These are phyloP conservation scores for Nematocida displodere DNA, from an alignment of 371 early-diverging fungal species.

Conservation along the genomic window DNA sequence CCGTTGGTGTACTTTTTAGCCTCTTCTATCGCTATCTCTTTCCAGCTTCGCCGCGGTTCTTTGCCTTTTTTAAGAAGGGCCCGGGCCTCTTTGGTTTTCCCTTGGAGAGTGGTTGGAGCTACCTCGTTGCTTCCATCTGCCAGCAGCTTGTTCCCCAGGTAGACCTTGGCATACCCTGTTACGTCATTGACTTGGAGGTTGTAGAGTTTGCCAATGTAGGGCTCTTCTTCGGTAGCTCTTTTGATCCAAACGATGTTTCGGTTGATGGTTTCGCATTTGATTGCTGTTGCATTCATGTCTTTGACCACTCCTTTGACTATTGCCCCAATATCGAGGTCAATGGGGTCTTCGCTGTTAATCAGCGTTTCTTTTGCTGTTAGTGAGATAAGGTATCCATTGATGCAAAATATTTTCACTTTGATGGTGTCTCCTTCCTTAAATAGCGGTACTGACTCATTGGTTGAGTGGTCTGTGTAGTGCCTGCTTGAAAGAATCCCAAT, in stretches of 20 bases:
- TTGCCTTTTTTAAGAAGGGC: not conserved
- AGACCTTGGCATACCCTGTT: not conserved
- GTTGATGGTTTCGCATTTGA: slow-evolving; percentile 3
- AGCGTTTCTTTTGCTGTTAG: slow-evolving; percentile 32
- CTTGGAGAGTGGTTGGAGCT: not conserved
- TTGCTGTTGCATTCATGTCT: not conserved
- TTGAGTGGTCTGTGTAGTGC: slow-evolving; percentile 37
- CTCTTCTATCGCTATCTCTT: not conserved
- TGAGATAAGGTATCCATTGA: slow-evolving; percentile 26
- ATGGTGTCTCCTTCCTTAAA: slow-evolving; percentile 15
- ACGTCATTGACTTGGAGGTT: not conserved
- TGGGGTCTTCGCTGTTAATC: not conserved
- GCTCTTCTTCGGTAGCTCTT: not conserved
- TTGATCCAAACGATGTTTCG: not conserved
- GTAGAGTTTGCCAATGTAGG: slow-evolving; percentile 8
- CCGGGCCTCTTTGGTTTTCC: not conserved
- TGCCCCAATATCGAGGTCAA: not conserved
- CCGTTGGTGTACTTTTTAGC: slow-evolving; percentile 21
- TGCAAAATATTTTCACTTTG: not conserved
- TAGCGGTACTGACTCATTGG: not conserved
- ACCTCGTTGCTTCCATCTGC: not conserved
- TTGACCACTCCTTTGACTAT: not conserved
- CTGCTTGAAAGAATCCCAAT: not conserved
- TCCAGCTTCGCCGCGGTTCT: not conserved
- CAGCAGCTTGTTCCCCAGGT: not conserved